Conservation (phyloP, 2,329 filamentous ascomycete genomes). For the Emmonsiellopsis sp. region DNA sequence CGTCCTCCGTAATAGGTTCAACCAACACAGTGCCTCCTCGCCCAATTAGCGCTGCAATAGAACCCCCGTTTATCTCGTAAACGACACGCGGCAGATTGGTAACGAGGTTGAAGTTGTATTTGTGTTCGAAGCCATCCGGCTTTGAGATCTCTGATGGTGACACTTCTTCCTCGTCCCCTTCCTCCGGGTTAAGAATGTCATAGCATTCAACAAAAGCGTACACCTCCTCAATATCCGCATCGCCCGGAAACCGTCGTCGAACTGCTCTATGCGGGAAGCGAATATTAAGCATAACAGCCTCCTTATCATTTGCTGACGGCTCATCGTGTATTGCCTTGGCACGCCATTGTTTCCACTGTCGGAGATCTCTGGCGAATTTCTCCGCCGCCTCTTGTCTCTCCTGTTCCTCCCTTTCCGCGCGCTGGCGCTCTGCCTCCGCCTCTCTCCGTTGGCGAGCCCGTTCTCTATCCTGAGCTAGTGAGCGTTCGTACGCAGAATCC, state of each 20-base stretch:
- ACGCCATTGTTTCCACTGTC: conserved; percentile 76
- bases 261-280: conserved; percentile 62
- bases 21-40: conserved; percentile 83
- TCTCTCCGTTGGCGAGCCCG: conserved; percentile 68
- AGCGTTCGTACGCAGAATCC: conserved; percentile 87
- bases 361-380: conserved; percentile 43
- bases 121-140: conserved; percentile 65
- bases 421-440: conserved; percentile 56
- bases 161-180: conserved; percentile 10
- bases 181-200: conserved; percentile 48
- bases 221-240: conserved; percentile 72
- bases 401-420: conserved; percentile 57
- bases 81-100: conserved; percentile 77
- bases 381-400: conserved; percentile 55
- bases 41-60: conserved; percentile 65
- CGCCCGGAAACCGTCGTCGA: conserved; percentile 61
- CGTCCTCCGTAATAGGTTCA: conserved; percentile 53
- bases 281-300: conserved; percentile 62
- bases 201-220: conserved; percentile 96
- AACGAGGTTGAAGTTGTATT: conserved; percentile 77
- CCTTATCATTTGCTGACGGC: conserved; percentile 54
- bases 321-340: conserved; percentile 58
- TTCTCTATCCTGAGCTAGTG: conserved; percentile 78
- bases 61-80: conserved; percentile 61
- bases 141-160: conserved; percentile 14